These are phyloP conservation scores for Metschnikowia borealis DNA, from an alignment of 805 yeast species.

Conservation along the genomic window DNA sequence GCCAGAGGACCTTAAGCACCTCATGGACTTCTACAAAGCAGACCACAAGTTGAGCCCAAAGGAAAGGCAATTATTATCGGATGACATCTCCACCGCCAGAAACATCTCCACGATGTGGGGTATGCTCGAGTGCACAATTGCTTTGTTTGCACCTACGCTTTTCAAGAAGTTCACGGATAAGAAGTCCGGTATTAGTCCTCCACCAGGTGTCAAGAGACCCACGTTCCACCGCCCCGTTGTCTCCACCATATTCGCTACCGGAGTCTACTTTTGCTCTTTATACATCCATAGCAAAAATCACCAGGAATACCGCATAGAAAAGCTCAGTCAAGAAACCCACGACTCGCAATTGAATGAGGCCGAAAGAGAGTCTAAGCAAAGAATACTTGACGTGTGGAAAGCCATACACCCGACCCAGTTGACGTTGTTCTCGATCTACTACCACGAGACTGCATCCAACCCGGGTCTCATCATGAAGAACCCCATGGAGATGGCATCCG, in stretches of 20 bases:
- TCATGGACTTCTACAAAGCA: constrained; percentile 44
- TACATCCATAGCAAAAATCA: constrained; percentile 11
- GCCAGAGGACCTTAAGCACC: constrained; percentile 35
- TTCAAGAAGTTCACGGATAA: constrained; percentile 14
- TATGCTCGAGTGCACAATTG: constrained; percentile 38
- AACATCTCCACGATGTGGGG: constrained; percentile 33
- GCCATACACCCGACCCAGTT: constrained; percentile 31
- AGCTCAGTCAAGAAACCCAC: constrained; percentile 29
- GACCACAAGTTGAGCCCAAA: constrained; percentile 40
- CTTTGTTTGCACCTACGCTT: constrained; percentile 41
- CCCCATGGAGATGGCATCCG: constrained; percentile 41
- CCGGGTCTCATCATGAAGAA: constrained; percentile 52
- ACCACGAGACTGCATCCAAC: constrained; percentile 46
- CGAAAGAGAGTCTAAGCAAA: constrained; percentile 11
- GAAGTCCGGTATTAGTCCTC: constrained; percentile 2
- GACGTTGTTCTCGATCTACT: constrained; percentile 47
- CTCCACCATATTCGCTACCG: constrained; percentile 37
- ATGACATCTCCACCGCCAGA: constrained; percentile 34
- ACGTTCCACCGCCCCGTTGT: constrained; percentile 29
- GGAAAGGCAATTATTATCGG: constrained; percentile 42
- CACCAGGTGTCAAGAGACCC: constrained; percentile 9
- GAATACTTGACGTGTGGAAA: constrained; percentile 31
- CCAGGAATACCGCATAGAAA: constrained; percentile 25
- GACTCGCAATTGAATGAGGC: constrained; percentile 19
- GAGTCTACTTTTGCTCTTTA: constrained; percentile 12